Evolutionary conservation across 2,329 filamentous ascomycete species (phyloP), one percentile per base, ranked within the genome.

Genomic region (Teratosphaeria epicoccoides): DNA sequence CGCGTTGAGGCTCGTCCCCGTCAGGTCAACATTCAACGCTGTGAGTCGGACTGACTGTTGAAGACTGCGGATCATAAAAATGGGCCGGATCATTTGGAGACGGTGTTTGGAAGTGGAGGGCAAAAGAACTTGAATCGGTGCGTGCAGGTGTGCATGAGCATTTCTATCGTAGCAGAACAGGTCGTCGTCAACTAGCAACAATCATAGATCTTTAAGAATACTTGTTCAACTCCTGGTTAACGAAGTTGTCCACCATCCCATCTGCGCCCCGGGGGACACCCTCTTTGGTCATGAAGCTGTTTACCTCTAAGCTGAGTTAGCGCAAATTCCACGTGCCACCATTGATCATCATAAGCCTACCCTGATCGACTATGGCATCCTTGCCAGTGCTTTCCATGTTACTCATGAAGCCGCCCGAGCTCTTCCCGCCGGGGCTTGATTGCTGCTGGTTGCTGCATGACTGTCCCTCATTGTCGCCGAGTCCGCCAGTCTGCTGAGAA

Each of bases 201-300:
- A 7, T 6, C 26, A 6, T 28, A 28, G 26, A 28, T 20, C n/a
- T 17, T 40, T 17, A 40, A 6, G 33, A 29, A 14, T 25, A 33
- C 24, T 47, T 47, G 46, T 29, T 29, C 10, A 37, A 48, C 46
- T 55, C 53, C 44, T 49, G 28, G 46, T 57, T 54, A 33, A 57
- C 51, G 20, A 46, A 47, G 20, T 46, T 46, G 46, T 57, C 55
- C 37, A 57, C 45, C 10, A 47, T 28, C 1, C 50, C 49, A 46
- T 58, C 56, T 11, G 50, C 52, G 12, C 56, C 55, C 12, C 29
- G 17, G 22, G 56, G 56, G 6, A 58, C 53, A 43, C 56, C 56
- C 23, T 58, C 56, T 49, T 58, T 58, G 52, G 24, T 58, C 47
- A 53, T 20, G 52, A 58, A 58, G 7, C 14, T 40, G 53, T 58